These are phyloP conservation scores for Dillenia turbinata DNA, from an alignment of 164 flowering plant genomes.

Conservation along the genomic window DNA sequence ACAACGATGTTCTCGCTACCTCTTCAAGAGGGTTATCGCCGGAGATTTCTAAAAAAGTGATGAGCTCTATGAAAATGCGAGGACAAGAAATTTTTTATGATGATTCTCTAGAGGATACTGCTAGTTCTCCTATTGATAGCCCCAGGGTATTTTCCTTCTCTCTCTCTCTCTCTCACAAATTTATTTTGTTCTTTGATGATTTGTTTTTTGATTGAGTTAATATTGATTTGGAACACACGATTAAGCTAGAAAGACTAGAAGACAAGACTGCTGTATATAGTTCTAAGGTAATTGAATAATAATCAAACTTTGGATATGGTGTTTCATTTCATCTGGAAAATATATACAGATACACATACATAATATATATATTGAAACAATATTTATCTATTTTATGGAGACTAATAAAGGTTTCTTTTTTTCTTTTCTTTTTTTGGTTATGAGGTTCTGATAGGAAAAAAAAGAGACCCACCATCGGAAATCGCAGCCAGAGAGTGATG, in stretches of 20 bases:
- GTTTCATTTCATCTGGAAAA: no score
- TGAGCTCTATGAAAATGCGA: slow-evolving; percentile 15
- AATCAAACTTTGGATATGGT: no score
- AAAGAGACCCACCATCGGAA: neutral
- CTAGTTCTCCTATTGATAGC: slow-evolving; percentile 47
- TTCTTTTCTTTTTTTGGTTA: no score
- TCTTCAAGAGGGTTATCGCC: slow-evolving; percentile 2
- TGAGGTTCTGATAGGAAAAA: no score
- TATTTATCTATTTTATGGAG: no score
- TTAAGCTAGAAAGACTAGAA: no score
- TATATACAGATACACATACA: no score
- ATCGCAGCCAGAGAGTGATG: slow-evolving; percentile 3
- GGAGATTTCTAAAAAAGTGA: slow-evolving; percentile 8
- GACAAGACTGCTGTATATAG: no score
- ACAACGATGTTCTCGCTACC: slow-evolving; percentile 1
- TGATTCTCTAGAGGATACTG: slow-evolving; percentile 48
- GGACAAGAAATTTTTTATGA: slow-evolving; percentile 16
- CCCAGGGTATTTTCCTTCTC: slow-evolving; percentile 24
- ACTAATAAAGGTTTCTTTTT: no score
- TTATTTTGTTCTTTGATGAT: neutral
- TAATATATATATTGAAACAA: no score
- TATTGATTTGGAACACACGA: neutral
- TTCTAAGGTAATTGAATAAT: no score
- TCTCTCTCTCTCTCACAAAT: neutral
- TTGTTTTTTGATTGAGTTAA: slow-evolving; percentile 10